phyloP scores from a whole-genome alignment of 1,284 basidiomycete genomes.

The Austroboletus niveus region DNA sequence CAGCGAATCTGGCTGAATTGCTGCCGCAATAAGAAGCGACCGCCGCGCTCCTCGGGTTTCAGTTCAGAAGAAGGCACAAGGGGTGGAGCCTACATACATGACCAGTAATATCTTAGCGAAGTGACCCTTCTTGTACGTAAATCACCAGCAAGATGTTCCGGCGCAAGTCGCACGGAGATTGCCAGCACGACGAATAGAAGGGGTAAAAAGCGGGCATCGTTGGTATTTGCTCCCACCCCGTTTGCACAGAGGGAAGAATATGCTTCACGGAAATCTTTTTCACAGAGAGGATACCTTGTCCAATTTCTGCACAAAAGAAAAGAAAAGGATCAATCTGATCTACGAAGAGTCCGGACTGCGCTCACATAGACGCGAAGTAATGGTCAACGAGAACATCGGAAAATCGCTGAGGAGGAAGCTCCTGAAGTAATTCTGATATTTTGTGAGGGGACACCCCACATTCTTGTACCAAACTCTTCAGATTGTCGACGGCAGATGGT shows the following conservation, averaged over 20 bases:
- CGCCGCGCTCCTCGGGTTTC: slow-evolving; percentile 61
- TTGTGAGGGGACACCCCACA: slow-evolving; percentile 89
- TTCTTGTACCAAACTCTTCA: slow-evolving; percentile 82
- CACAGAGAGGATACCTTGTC: slow-evolving; percentile 92
- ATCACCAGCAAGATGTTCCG: slow-evolving; percentile 81
- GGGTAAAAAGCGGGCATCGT: slow-evolving; percentile 85
- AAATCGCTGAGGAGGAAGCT: slow-evolving; percentile 75
- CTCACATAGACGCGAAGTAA: slow-evolving; percentile 76
- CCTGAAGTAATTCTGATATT: slow-evolving; percentile 84
- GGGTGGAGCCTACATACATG: slow-evolving; percentile 71
- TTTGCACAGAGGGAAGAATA: slow-evolving; percentile 81
- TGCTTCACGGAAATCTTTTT: slow-evolving; percentile 77
- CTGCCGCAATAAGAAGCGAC: slow-evolving; percentile 83
- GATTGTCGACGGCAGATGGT: slow-evolving; percentile 71
- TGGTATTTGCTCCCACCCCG: slow-evolving; percentile 69
- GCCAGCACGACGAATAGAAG: slow-evolving; percentile 93
- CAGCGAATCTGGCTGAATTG: slow-evolving; percentile 86
- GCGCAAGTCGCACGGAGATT: slow-evolving; percentile 81
- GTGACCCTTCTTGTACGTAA: slow-evolving; percentile 71
- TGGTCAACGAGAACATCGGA: slow-evolving; percentile 75
- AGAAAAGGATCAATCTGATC: slow-evolving; percentile 3
- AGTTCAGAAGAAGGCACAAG: slow-evolving; percentile 7
- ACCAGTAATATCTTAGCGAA: slow-evolving; percentile 90
- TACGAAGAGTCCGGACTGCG: slow-evolving; percentile 8
- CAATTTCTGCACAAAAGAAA: slow-evolving; percentile 64